These are phyloP conservation scores for Ceratocystis lukuohia DNA, from an alignment of 2,329 filamentous ascomycete genomes.

Conservation along the genomic window DNA sequence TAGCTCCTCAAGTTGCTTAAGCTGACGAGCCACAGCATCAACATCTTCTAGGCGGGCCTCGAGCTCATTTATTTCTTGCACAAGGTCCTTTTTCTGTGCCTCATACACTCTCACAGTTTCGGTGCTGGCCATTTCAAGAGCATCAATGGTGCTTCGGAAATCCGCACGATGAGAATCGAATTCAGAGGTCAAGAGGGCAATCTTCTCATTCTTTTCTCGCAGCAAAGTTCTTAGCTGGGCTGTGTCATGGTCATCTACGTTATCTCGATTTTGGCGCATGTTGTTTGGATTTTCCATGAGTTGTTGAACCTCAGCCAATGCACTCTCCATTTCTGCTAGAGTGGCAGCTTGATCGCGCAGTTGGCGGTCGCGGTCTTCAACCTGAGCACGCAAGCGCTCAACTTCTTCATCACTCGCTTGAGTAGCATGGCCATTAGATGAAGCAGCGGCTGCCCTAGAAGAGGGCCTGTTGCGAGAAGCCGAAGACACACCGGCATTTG, in stretches of 20 bases:
- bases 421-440: slow-evolving; percentile 43
- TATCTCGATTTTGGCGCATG: slow-evolving; percentile 31
- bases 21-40: slow-evolving; percentile 74
- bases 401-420: slow-evolving; percentile 53
- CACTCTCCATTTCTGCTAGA: slow-evolving; percentile 79
- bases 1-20: slow-evolving; percentile 90
- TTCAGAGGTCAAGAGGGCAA: slow-evolving; percentile 79
- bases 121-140: slow-evolving; percentile 83
- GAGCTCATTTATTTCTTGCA: slow-evolving; percentile 69
- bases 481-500: slow-evolving; percentile 42
- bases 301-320: slow-evolving; percentile 60
- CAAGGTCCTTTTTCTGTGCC: slow-evolving; percentile 72
- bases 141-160: slow-evolving; percentile 93
- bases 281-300: slow-evolving; percentile 50
- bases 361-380: slow-evolving; percentile 75
- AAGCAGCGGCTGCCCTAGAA: slow-evolving; percentile 37
- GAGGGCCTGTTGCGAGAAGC: slow-evolving; percentile 33
- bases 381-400: slow-evolving; percentile 54
- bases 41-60: slow-evolving; percentile 79
- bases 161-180: slow-evolving; percentile 92
- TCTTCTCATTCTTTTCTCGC: slow-evolving; percentile 93
- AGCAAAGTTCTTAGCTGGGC: slow-evolving; percentile 67
- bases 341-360: slow-evolving; percentile 76
- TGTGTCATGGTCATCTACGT: slow-evolving; percentile 52
- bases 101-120: slow-evolving; percentile 96